phyloP scores from a whole-genome alignment of 2,329 filamentous ascomycete species.

The Zarea fungicola region DNA sequence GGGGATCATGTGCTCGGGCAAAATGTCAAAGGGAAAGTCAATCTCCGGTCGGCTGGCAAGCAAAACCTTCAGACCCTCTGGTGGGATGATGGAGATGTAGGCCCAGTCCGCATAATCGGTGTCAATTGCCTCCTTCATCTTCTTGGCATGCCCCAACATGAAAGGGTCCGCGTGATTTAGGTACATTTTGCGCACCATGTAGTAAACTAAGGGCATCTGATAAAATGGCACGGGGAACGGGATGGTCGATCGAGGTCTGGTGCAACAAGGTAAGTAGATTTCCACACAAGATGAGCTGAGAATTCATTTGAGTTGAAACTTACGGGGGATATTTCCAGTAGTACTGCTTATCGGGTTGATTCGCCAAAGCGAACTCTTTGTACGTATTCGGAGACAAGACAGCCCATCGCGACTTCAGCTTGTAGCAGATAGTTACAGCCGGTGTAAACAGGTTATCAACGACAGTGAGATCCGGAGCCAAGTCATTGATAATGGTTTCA shows the following conservation, averaged over 20 bases:
- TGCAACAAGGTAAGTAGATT: background rate
- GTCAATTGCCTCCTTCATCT: constrained; percentile 3
- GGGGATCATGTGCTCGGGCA: constrained; percentile 23
- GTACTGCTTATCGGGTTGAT: constrained; percentile 4
- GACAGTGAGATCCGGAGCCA: constrained; percentile 10
- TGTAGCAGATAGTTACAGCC: constrained; percentile 10
- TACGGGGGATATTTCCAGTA: constrained; percentile 14
- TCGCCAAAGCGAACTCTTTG: constrained; percentile 7
- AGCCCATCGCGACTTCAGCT: constrained; percentile 11
- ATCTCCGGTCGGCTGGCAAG: constrained; percentile 16
- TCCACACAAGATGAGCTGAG: background rate
- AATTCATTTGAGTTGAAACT: background rate
- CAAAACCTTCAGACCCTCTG: constrained; percentile 1
- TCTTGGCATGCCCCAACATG: background rate
- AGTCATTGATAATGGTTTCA: constrained; percentile 1
- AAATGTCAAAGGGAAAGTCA: constrained; percentile 31
- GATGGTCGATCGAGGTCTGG: constrained; percentile 4
- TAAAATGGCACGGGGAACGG: constrained; percentile 4
- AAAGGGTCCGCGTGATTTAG: constrained; percentile 1
- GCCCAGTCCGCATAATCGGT: constrained; percentile 9
- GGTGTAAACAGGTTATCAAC: constrained; percentile 15
- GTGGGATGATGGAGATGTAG: constrained; percentile 5
- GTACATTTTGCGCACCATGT: constrained; percentile 8
- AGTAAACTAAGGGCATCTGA: constrained; percentile 5
- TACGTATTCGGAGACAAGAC: constrained; percentile 13